Evolutionary conservation across 2,329 filamentous ascomycete species (phyloP).

Genomic region (Cytospora paraplurivora): DNA sequence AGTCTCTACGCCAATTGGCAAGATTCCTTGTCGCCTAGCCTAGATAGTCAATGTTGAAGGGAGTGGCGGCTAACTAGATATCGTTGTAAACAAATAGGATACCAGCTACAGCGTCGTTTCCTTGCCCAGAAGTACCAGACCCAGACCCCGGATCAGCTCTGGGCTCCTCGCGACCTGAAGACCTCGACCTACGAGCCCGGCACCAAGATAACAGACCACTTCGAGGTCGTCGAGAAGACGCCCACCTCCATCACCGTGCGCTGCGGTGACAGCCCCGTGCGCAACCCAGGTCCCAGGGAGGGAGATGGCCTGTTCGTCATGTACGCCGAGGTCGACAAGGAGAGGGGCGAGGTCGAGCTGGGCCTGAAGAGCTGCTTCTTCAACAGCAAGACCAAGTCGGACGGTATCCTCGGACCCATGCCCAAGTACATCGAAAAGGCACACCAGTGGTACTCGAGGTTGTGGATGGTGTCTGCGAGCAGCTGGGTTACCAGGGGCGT

Average conservation of each 20-base stretch:
- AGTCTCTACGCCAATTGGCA: too few species aligned
- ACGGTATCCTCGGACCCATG: slow-evolving; percentile 40
- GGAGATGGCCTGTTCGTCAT: slow-evolving; percentile 70
- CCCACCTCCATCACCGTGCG: slow-evolving; percentile 62
- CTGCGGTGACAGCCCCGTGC: slow-evolving; percentile 63
- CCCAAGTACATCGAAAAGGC: slow-evolving; percentile 41
- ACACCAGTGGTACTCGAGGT: slow-evolving; percentile 45
- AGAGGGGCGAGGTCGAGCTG: slow-evolving; percentile 62
- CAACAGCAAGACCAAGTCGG: slow-evolving; percentile 42
- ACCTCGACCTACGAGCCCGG: slow-evolving; percentile 62
- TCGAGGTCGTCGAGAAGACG: slow-evolving; percentile 69
- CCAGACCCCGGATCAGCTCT: slow-evolving; percentile 62
- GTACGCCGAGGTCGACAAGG: slow-evolving; percentile 59
- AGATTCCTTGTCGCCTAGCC: too few species aligned
- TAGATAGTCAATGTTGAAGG: too few species aligned
- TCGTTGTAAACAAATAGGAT: slow-evolving; percentile 45
- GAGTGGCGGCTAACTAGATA: not conserved
- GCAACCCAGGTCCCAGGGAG: slow-evolving; percentile 55
- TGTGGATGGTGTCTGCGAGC: slow-evolving; percentile 44
- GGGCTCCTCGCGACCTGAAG: slow-evolving; percentile 58
- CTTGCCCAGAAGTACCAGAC: slow-evolving; percentile 62
- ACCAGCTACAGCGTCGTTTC: slow-evolving; percentile 58
- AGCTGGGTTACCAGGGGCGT: slow-evolving; percentile 37
- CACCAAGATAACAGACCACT: slow-evolving; percentile 69
- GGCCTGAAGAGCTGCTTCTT: slow-evolving; percentile 66